Evolutionary conservation across 2,329 filamentous ascomycete genomes (phyloP), one percentile per base, ranked within the genome.

Genomic region (Cercospora sesami): DNA sequence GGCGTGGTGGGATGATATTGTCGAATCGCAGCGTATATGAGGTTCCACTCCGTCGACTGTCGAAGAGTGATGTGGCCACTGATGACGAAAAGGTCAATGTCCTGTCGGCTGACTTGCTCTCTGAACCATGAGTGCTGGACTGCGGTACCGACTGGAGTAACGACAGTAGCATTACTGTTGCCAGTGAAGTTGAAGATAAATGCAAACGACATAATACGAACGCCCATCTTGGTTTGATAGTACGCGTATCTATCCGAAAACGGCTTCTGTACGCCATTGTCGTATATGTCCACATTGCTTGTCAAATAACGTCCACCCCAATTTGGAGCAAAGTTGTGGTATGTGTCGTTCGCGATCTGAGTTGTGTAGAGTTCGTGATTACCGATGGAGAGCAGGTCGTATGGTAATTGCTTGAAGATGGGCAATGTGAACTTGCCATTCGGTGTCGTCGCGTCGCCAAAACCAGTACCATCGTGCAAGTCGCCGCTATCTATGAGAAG

Each of bases 301-400:
- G 84, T 85, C 23, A 86, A 74, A 69, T 86, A 86, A 67, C 78
- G 81, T 58, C 85, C 85, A 45, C 85, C 75, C 77, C 87, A 91
- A 67, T 84, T 82, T 65, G 83, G 84, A 42, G 86, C 84, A 72
- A 90, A 89, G 62, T 86, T 83, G 68, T 81, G 81, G 74, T 88
- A 87, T 9, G 86, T 86, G 73, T 90, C 84, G 69, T 89, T 89
- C 0, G 88, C 85, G 61, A 90, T 84, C 31, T 87, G 84, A 9
- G 85, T 84, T 9, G 88, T 82, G 74, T 90, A 90, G 6, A 91
- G 83, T 78, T 90, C 89, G 72, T 91, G 88, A 74, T 90, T 90
- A 2, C 86, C 85, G 66, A 86, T 85, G 2, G 84, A 83, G 48
- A 87, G 77, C 26, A 87, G 70, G 72, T 86, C 85, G 70, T 86